phyloP scores from a whole-genome alignment of 495 filamentous ascomycete species.

The Neurospora intermedia region DNA sequence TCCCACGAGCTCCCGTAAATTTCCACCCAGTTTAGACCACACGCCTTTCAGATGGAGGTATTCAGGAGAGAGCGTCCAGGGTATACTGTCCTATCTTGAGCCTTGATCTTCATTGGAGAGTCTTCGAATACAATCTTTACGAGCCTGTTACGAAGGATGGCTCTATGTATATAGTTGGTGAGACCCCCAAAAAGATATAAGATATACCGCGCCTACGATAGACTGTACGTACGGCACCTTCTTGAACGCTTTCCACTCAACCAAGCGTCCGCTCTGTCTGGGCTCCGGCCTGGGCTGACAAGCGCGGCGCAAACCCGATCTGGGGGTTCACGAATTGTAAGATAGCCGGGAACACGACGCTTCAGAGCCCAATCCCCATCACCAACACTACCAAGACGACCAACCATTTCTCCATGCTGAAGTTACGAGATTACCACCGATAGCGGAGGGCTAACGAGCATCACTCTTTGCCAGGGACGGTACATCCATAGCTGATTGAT shows the following conservation, averaged over 20 bases:
- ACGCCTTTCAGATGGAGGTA: background rate
- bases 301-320: slow-evolving; percentile 34
- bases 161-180: background rate
- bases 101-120: background rate
- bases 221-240: no score
- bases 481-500: background rate
- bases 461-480: background rate
- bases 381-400: slow-evolving; percentile 28
- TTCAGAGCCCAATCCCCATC: slow-evolving; percentile 32
- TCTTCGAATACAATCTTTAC: background rate
- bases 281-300: no score
- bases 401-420: slow-evolving; percentile 21
- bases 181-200: no score
- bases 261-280: no score
- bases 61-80: background rate
- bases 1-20: background rate
- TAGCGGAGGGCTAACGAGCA: slow-evolving; percentile 8
- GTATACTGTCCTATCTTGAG: background rate
- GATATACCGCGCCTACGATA: no score
- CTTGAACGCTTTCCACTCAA: no score
- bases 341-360: slow-evolving; percentile 30
- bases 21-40: background rate
- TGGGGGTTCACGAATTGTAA: slow-evolving; percentile 32
- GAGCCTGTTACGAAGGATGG: background rate
- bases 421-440: slow-evolving; percentile 33